phyloP scores from a whole-genome alignment of 805 yeast genomes.

The Metahyphopichia silvanorum region DNA sequence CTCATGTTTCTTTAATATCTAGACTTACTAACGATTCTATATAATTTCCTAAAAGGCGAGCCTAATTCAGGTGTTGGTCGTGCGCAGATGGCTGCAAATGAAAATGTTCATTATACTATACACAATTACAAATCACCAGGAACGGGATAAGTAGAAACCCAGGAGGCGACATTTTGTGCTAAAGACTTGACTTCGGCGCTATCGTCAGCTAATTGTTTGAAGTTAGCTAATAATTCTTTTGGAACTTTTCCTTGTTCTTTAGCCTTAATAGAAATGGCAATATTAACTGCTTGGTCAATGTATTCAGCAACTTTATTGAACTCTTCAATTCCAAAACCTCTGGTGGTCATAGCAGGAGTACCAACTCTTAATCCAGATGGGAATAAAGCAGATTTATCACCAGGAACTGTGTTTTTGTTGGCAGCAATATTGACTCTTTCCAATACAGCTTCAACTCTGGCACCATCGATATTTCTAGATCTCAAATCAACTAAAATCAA shows the following conservation, averaged over 20 bases:
- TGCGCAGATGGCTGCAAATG: too few relatives aligned
- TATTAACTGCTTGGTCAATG: slow-evolving; percentile 72
- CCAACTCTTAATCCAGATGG: slow-evolving; percentile 98
- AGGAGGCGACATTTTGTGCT: slow-evolving; percentile 62
- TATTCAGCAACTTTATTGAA: slow-evolving; percentile 75
- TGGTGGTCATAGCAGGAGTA: slow-evolving; percentile 97
- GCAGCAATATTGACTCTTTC: slow-evolving; percentile 93
- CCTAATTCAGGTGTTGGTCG: too few relatives aligned
- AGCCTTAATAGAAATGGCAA: slow-evolving; percentile 60
- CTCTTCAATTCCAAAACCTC: slow-evolving; percentile 90
- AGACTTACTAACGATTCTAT: too few relatives aligned
- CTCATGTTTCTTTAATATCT: too few relatives aligned
- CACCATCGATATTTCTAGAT: slow-evolving; percentile 92
- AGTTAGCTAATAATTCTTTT: slow-evolving; percentile 61
- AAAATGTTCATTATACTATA: too few relatives aligned
- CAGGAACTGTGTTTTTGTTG: slow-evolving; percentile 97
- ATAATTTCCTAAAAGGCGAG: too few relatives aligned
- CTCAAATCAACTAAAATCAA: slow-evolving; percentile 88
- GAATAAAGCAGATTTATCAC: slow-evolving; percentile 92
- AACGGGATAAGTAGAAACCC: slow-evolving; percentile 79
- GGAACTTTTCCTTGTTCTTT: slow-evolving; percentile 56
- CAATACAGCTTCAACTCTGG: slow-evolving; percentile 92
- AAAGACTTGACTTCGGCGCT: slow-evolving; percentile 57
- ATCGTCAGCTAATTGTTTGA: slow-evolving; percentile 68
- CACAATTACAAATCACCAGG: slow-evolving; percentile 75